A percentile compares a stretch with the other conserved stretches of the same genome.
Conservation (phyloP, 495 filamentous ascomycete genomes). For the Daldinia caldariorum region DNA sequence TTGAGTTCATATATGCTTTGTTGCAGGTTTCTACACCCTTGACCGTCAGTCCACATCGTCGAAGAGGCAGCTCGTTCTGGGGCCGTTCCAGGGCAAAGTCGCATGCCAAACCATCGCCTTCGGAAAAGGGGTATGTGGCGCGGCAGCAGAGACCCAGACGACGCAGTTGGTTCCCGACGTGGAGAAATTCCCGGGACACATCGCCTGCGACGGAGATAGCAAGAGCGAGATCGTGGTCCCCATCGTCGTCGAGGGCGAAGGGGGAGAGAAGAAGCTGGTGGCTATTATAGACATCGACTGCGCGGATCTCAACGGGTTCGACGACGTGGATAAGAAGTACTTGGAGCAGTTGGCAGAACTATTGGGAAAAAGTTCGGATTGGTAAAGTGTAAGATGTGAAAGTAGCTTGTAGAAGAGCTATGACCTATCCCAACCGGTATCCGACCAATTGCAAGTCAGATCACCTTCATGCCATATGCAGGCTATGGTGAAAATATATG, state of each 20-base stretch:
- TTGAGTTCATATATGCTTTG: conserved; percentile 8
- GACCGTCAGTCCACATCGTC: conserved; percentile 63
- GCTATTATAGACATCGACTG: conserved; percentile 93
- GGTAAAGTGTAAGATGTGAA: conserved; percentile 55
- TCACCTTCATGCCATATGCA: too few species aligned
- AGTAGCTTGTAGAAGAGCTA: not conserved
- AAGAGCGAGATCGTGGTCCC: conserved; percentile 94
- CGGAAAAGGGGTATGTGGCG: conserved; percentile 83
- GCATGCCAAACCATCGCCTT: conserved; percentile 88
- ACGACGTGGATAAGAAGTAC: conserved; percentile 73
- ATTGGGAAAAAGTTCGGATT: conserved; percentile 76
- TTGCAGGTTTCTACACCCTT: conserved; percentile 79
- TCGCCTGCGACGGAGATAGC: conserved; percentile 85
- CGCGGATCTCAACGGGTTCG: conserved; percentile 73
- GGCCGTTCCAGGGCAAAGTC: conserved; percentile 88
- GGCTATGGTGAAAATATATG: too few species aligned
- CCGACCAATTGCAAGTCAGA: too few species aligned
- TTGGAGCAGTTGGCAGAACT: conserved; percentile 76
- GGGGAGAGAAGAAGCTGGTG: conserved; percentile 65
- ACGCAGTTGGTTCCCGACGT: conserved; percentile 83
- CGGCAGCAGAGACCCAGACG: conserved; percentile 69
- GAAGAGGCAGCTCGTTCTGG: conserved; percentile 72
- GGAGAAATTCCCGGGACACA: conserved; percentile 82
- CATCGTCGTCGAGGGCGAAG: conserved; percentile 62
- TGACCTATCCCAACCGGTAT: too few species aligned